phyloP scores from a whole-genome alignment of 805 yeast genomes.

The Candida orba region DNA sequence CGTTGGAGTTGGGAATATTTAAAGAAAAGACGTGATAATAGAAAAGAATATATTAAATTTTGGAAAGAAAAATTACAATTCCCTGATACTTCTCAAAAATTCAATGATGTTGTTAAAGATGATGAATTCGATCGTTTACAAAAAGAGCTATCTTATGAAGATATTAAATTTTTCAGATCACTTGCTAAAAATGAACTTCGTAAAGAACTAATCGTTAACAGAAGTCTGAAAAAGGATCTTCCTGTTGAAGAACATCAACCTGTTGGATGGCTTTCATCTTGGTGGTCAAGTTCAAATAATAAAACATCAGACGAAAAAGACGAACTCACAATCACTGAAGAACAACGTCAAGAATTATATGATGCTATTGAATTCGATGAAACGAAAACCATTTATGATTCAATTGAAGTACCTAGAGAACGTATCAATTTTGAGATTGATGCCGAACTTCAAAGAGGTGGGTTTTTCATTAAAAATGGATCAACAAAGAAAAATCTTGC shows the following conservation, averaged over 20 bases:
- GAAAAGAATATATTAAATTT: slow-evolving; percentile 56
- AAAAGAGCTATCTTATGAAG: slow-evolving; percentile 58
- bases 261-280: slow-evolving; percentile 67
- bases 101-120: slow-evolving; percentile 31
- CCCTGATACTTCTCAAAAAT: slow-evolving; percentile 23
- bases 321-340: slow-evolving; percentile 61
- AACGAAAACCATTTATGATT: slow-evolving; percentile 37
- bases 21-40: slow-evolving; percentile 60
- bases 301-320: slow-evolving; percentile 25
- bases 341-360: slow-evolving; percentile 81
- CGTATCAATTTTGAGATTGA: slow-evolving; percentile 59
- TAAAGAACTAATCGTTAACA: slow-evolving; percentile 35
- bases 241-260: slow-evolving; percentile 11
- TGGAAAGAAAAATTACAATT: slow-evolving; percentile 55
- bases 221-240: slow-evolving; percentile 1
- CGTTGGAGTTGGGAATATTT: slow-evolving; percentile 89
- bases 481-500: slow-evolving; percentile 44
- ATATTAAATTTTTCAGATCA: slow-evolving; percentile 78
- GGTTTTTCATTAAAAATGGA: slow-evolving; percentile 48
- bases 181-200: slow-evolving; percentile 62
- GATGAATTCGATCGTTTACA: slow-evolving; percentile 47
- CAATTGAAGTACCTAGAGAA: slow-evolving; percentile 66
- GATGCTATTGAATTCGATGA: slow-evolving; percentile 93
- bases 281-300: slow-evolving; percentile 32
- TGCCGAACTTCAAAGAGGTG: slow-evolving; percentile 69